These are phyloP conservation scores for Benincasa hispida DNA, from an alignment of 306 rosid genomes.

Conservation along the genomic window DNA sequence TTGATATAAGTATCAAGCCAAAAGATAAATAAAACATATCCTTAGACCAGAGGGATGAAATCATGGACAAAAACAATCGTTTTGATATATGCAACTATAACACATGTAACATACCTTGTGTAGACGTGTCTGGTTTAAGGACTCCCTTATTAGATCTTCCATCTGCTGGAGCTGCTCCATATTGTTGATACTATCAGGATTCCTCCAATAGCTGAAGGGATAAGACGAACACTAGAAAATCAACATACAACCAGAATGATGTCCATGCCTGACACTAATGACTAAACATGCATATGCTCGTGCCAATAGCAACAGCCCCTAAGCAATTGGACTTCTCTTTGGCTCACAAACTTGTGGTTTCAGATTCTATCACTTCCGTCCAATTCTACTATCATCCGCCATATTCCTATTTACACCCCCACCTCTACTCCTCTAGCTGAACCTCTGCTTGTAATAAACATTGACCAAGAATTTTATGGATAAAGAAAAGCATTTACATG, in stretches of 20 bases:
- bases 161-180: slow-evolving; percentile 54
- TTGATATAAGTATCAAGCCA: neutral
- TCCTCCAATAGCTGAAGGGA: slow-evolving; percentile 48
- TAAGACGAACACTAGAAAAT: neutral
- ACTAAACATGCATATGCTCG: slow-evolving; percentile 3
- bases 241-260: neutral
- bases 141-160: slow-evolving; percentile 70
- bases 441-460: neutral
- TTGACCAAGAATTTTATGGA: neutral
- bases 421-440: neutral
- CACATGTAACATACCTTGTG: slow-evolving; percentile 37
- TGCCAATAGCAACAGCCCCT: neutral
- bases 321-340: neutral
- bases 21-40: neutral
- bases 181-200: slow-evolving; percentile 49
- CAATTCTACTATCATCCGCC: neutral
- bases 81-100: neutral
- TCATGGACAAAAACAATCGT: neutral
- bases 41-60: neutral
- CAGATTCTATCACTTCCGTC: neutral
- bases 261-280: neutral
- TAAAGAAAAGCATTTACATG: neutral
- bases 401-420: neutral
- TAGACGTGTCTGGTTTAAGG: slow-evolving; percentile 46
- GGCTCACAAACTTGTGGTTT: neutral